phyloP scores from a whole-genome alignment of 371 early-diverging fungal species.

The Dentiscutata heterogama region DNA sequence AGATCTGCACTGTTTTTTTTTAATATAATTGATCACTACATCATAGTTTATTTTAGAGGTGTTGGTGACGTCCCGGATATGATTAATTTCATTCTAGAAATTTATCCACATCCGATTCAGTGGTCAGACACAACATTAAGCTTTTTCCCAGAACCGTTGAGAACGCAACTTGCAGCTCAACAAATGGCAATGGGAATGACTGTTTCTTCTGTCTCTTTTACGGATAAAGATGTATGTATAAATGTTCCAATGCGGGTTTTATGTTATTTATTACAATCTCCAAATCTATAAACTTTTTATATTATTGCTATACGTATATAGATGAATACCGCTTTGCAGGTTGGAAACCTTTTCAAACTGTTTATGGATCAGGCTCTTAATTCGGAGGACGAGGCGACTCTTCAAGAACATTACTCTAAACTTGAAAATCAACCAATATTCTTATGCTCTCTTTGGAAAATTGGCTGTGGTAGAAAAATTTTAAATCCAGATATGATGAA shows the following conservation, averaged over 20 bases:
- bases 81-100: conserved; percentile 62
- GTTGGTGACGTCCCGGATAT: conserved; percentile 70
- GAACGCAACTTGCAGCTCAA: conserved; percentile 60
- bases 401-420: conserved; percentile 60
- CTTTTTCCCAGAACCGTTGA: conserved; percentile 66
- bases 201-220: conserved; percentile 45
- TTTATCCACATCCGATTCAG: conserved; percentile 64
- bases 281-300: neutral
- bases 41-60: conserved; percentile 54
- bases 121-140: conserved; percentile 66
- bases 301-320: neutral
- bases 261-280: neutral
- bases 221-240: conserved; percentile 28
- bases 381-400: conserved; percentile 6
- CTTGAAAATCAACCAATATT: conserved; percentile 72
- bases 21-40: neutral
- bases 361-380: neutral
- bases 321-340: conserved; percentile 27
- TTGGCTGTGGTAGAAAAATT: conserved; percentile 31
- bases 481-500: conserved; percentile 15
- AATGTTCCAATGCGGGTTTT: neutral
- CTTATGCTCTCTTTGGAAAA: conserved; percentile 72
- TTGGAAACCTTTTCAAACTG: conserved; percentile 19
- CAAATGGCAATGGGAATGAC: conserved; percentile 43
- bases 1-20: too few species aligned